Base-by-base conservation (phyloP, 192 early-diverging fungal genomes). In the Dispira simplex region DNA sequence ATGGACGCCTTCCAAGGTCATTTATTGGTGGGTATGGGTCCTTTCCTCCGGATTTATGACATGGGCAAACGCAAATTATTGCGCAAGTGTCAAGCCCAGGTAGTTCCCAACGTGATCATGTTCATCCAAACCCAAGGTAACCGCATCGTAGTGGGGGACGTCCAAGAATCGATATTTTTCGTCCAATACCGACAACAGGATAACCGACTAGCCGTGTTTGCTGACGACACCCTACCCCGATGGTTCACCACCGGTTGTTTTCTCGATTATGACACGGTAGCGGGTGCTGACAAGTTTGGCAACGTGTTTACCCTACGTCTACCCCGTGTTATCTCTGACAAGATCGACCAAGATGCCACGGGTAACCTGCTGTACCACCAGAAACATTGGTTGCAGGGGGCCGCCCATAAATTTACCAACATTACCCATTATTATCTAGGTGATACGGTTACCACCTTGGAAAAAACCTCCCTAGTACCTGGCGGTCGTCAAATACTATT, bases 241-340 rank as follows among this genome's bases (percentile, higher is more conserved):
- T 93, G 87, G 83, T 82, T 89, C 46, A 92, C 93, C 16, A 71
- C 79, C 25, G 77, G 87, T 13, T 66, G 77, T 11, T 85, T 95
- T 80, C 70, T 92, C 43, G 93, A 97, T 74, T 95, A 93, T 67
- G 88, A 96, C 66, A 97, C 97, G 8, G 81, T 95, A 8, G 88
- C 82, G 8, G 88, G 83, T 18, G 95, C 89, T 20, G 97, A 99
- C 81, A 93, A 95, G 72, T 99, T 99, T 84, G 97, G 97, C 43
- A 95, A 95, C 65, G 73, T 99, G 23, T 86, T 85, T 59, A 83
- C 90, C 12, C 66, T 84, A 57, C 80, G 97, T 23, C 69, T 91
- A 64, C 81, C 90, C 2, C 63, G 75, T 25, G 73, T 79, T 9
- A 77, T 83, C 0, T 79, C 78, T 23, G 73, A 84, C 55, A 83